These are phyloP conservation scores for Quercus phellos DNA, from an alignment of 331 rosid species.

Conservation along the genomic window DNA sequence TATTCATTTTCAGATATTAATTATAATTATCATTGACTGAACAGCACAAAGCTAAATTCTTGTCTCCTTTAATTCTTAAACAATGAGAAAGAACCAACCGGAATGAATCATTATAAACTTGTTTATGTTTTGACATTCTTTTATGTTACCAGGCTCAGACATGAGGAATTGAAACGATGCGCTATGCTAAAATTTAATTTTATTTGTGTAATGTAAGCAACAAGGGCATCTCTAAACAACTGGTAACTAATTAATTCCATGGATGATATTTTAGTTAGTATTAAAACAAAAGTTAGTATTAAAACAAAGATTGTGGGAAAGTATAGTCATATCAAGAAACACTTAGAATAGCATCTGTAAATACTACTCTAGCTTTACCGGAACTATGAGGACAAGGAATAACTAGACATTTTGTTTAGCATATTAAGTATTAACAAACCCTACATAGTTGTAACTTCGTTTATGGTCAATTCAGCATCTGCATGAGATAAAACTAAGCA, in stretches of 20 bases:
- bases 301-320: neutral
- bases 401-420: neutral
- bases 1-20: neutral
- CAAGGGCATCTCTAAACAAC: neutral
- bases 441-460: too few species aligned
- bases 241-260: neutral
- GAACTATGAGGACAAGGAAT: neutral
- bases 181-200: neutral
- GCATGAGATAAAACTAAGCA: too few species aligned
- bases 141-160: constrained; percentile 24
- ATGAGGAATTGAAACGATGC: constrained; percentile 24
- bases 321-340: constrained; percentile 24
- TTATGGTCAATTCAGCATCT: too few species aligned
- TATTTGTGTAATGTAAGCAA: neutral
- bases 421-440: too few species aligned
- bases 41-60: constrained; percentile 22
- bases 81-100: constrained; percentile 5
- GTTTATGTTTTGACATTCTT: constrained; percentile 10
- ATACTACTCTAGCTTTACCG: neutral
- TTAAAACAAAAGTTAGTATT: neutral
- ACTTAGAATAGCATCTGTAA: neutral
- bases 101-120: constrained; percentile 1
- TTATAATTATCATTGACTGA: constrained; percentile 6
- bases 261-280: neutral
- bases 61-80: constrained; percentile 21